These are phyloP conservation scores for Auriscalpium microsporum DNA, from an alignment of 768 basidiomycete species.

Conservation along the genomic window DNA sequence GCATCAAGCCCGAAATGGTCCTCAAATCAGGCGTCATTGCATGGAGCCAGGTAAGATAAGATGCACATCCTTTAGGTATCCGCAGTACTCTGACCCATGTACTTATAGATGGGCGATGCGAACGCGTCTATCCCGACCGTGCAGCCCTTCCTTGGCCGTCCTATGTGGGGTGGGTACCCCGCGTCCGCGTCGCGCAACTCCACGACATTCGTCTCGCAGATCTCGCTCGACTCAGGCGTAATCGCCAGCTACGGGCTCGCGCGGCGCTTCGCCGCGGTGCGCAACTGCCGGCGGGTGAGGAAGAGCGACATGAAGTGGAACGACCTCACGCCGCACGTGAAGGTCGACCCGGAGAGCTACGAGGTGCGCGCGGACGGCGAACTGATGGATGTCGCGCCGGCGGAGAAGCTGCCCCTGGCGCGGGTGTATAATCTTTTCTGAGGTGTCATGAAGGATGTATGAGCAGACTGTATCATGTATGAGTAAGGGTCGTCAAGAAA, in stretches of 20 bases:
- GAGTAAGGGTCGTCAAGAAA: no score
- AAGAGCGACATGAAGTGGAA: slow-evolving; percentile 98
- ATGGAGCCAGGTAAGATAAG: slow-evolving; percentile 67
- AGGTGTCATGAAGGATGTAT: slow-evolving; percentile 9
- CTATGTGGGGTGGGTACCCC: slow-evolving; percentile 89
- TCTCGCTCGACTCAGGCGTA: slow-evolving; percentile 51
- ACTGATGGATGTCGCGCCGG: slow-evolving; percentile 68
- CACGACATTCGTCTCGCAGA: slow-evolving; percentile 74
- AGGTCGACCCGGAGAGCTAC: slow-evolving; percentile 88
- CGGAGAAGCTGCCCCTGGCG: slow-evolving; percentile 57
- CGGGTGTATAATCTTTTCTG: slow-evolving; percentile 77
- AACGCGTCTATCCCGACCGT: slow-evolving; percentile 96
- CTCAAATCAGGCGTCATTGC: slow-evolving; percentile 92
- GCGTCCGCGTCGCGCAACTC: slow-evolving; percentile 78
- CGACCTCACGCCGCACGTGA: slow-evolving; percentile 68
- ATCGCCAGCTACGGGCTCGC: slow-evolving; percentile 60
- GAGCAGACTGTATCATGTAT: no score
- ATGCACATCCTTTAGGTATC: neutral
- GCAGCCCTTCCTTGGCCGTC: slow-evolving; percentile 76
- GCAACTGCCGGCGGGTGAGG: slow-evolving; percentile 59
- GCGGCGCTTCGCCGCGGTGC: slow-evolving; percentile 70
- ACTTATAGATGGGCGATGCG: slow-evolving; percentile 82
- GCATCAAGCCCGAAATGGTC: slow-evolving; percentile 87
- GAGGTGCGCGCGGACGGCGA: slow-evolving; percentile 78
- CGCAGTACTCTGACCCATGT: neutral